Conservation (phyloP, 2,329 filamentous ascomycete genomes). For the Penicillium sp. region DNA sequence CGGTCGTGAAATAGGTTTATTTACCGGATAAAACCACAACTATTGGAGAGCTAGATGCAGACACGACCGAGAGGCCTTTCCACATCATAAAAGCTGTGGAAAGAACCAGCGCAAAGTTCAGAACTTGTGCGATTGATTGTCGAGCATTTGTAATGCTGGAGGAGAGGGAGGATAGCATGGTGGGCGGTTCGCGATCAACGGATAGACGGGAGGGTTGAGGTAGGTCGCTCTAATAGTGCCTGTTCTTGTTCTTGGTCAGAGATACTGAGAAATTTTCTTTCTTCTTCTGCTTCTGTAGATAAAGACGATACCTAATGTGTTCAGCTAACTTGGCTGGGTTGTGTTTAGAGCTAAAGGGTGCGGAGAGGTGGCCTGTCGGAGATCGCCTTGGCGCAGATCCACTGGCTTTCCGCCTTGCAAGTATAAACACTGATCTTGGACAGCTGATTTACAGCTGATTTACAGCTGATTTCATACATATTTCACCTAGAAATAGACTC, state of each 20-base stretch:
- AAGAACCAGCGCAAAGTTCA: constrained; percentile 88
- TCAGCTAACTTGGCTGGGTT: neutral
- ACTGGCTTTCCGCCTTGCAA: neutral
- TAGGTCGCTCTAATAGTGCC: neutral
- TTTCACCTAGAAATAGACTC: neutral
- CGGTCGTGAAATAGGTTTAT: neutral
- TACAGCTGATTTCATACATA: too few relatives aligned
- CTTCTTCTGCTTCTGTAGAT: neutral
- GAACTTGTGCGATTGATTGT: constrained; percentile 74
- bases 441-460: too few relatives aligned
- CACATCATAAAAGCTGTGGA: constrained; percentile 59
- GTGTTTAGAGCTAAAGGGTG: constrained; percentile 7
- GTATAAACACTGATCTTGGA: neutral
- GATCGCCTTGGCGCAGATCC: constrained; percentile 12
- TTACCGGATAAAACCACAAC: constrained; percentile 62
- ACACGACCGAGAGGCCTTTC: constrained; percentile 80
- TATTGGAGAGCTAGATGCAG: constrained; percentile 69
- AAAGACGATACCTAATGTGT: neutral
- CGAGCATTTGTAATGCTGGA: constrained; percentile 64
- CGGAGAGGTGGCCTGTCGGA: constrained; percentile 23
- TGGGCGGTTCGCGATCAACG: constrained; percentile 29
- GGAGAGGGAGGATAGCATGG: constrained; percentile 66
- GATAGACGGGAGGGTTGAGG: constrained; percentile 2
- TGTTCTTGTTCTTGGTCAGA: constrained; percentile 1
- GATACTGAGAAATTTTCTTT: neutral